Base-by-base conservation (phyloP, 1,284 basidiomycete genomes). In the Leccinum angustisporum region DNA sequence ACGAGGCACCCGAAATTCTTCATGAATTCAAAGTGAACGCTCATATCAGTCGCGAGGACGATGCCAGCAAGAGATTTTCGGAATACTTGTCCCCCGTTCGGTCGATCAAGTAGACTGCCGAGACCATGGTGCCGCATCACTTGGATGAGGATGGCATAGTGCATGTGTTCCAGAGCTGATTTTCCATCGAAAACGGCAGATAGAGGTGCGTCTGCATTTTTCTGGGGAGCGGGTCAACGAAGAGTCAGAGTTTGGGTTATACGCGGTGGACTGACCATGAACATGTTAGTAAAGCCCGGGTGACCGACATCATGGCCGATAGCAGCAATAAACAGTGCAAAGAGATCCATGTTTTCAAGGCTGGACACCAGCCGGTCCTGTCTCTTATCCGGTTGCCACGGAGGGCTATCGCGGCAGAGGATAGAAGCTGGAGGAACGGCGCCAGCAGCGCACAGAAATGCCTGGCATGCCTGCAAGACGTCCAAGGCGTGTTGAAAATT, bases 291-390 rank as follows among this genome's bases (percentile, higher is more conserved):
- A 60, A 97, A 83, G 0, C 95, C 96, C 0, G 95, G 96, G 77
- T 98, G 95, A 0, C 94, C 95, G 14, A 95, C 94, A 75, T 98
- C 95, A 72, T 98, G 96, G 0, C 95, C 95, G 67, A 97, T 94
- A 40, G 95, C 94, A 4, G 93, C 94, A 56, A 97, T 81, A 70
- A 91, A 89, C 13, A 97, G 77, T 1, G 90, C 86, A 67, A 97
- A 90, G 7, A 97, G 78, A 71, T 97, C 95, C 63, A 86, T 81
- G 14, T 86, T 74, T 66, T 78, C 77, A 72, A 88, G 72, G 77
- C 81, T 78, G 62, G 82, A 79, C n/a, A 86, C 73, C 59, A 88
- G 75, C 21, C 76, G 75, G 54, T 80, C 80, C 34, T 70, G 75
- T 59, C 61, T 71, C 65, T 80, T 79, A 52, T 77, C 76, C 59